phyloP scores from a whole-genome alignment of 441 rosid genomes.

The Eruca vesicaria region DNA sequence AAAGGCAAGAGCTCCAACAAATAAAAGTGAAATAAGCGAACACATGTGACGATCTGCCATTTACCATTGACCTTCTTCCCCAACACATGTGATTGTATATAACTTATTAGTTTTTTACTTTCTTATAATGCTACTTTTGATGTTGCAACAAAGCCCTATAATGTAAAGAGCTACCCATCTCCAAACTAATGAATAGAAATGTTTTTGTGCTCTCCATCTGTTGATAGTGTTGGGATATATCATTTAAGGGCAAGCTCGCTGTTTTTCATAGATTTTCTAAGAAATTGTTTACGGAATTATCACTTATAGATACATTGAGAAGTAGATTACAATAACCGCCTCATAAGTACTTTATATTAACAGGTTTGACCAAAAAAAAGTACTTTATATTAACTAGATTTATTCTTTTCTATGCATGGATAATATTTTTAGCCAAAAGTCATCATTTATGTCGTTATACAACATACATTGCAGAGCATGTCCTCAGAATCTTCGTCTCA shows the following conservation, averaged over 20 bases:
- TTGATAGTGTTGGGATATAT: too few species aligned
- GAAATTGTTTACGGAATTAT: too few species aligned
- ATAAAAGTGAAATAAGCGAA: constrained; percentile 23
- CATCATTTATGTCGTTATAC: too few species aligned
- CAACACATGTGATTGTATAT: constrained; percentile 19
- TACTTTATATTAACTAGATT: background rate
- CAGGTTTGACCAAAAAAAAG: too few species aligned
- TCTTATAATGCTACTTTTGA: background rate
- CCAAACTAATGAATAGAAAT: background rate
- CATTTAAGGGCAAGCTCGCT: too few species aligned
- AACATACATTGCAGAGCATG: too few species aligned
- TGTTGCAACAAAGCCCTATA: background rate
- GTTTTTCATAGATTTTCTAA: too few species aligned
- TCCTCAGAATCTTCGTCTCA: too few species aligned
- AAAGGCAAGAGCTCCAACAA: constrained; percentile 16
- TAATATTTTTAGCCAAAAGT: too few species aligned
- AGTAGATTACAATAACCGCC: too few species aligned
- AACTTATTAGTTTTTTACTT: background rate
- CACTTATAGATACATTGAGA: too few species aligned
- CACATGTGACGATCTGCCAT: constrained; percentile 38
- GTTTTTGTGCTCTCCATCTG: background rate
- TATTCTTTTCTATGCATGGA: background rate
- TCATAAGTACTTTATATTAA: background rate
- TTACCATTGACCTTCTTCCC: constrained; percentile 27
- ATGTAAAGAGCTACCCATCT: background rate